These are phyloP conservation scores for Ustilago nuda DNA, from an alignment of 1,284 basidiomycete species.

Conservation along the genomic window DNA sequence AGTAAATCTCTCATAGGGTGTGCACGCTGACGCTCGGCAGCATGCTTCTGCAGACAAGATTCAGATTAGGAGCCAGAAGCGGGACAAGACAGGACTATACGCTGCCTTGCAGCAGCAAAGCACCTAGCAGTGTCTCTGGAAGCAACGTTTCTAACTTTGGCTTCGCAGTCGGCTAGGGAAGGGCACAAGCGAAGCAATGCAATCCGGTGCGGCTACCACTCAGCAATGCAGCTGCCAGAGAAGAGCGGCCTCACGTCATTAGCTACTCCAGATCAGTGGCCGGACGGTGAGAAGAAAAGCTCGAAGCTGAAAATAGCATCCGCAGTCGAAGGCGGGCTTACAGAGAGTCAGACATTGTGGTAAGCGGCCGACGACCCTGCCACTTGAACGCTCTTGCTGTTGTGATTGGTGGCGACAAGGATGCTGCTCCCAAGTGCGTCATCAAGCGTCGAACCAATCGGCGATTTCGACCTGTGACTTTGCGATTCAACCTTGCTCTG, in stretches of 20 bases:
- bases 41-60: conserved; percentile 15
- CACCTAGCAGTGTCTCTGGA: neutral
- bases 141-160: conserved; percentile 23
- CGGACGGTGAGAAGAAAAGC: neutral
- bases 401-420: conserved; percentile 17
- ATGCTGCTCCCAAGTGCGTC: conserved; percentile 30
- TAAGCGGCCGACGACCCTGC: conserved; percentile 20
- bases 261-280: neutral
- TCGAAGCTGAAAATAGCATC: conserved; percentile 27
- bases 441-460: conserved; percentile 9
- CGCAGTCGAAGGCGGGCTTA: neutral
- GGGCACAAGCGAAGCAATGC: conserved; percentile 1
- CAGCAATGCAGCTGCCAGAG: conserved; percentile 27
- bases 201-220: conserved; percentile 17
- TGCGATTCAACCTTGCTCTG: neutral
- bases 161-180: neutral
- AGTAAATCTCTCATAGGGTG: neutral
- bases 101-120: neutral
- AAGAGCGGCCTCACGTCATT: conserved; percentile 47
- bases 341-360: neutral
- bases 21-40: conserved; percentile 13
- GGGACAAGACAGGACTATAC: neutral
- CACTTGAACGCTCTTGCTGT: no score
- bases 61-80: neutral
- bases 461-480: neutral